Percentiles rank a stretch among this genome's conserved stretches.
These are phyloP conservation scores for Arabidopsis suecica DNA, from an alignment of 345 rosid species.

Conservation along the genomic window DNA sequence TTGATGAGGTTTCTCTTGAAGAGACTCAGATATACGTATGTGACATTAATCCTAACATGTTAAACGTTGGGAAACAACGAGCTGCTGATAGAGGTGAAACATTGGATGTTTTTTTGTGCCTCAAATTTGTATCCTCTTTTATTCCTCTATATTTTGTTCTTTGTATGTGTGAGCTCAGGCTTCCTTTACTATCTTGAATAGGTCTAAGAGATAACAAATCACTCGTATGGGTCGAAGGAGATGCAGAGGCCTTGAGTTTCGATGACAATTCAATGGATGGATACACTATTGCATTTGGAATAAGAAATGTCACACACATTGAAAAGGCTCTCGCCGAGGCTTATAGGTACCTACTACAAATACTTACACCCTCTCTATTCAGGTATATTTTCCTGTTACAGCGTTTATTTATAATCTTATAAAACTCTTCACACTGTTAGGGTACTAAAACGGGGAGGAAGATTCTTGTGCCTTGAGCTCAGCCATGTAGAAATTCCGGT, in stretches of 20 bases:
- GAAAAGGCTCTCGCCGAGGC: slow-evolving; percentile 95
- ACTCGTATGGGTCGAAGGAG: slow-evolving; percentile 88
- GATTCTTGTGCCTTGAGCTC: slow-evolving; percentile 93
- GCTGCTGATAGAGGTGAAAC: slow-evolving; percentile 77
- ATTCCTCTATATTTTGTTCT: not conserved
- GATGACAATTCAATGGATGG: slow-evolving; percentile 85
- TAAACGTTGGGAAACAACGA: slow-evolving; percentile 81
- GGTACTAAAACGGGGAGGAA: slow-evolving; percentile 92
- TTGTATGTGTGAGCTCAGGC: slow-evolving; percentile 15
- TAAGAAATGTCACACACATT: slow-evolving; percentile 95
- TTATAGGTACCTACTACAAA: slow-evolving; percentile 52
- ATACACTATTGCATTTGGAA: slow-evolving; percentile 96
- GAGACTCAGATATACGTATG: slow-evolving; percentile 85
- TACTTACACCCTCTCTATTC: not conserved
- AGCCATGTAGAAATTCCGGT: slow-evolving; percentile 89
- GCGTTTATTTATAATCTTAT: not conserved
- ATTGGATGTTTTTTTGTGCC: slow-evolving; percentile 7
- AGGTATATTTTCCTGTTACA: not conserved
- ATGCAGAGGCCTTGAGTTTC: slow-evolving; percentile 88
- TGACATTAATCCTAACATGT: slow-evolving; percentile 93
- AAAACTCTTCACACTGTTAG: slow-evolving; percentile 44
- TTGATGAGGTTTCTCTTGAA: slow-evolving; percentile 63
- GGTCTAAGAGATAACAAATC: slow-evolving; percentile 61
- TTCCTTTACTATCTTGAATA: slow-evolving; percentile 20
- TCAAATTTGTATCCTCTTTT: slow-evolving; percentile 14